Percentiles rank a stretch among this genome's conserved stretches.
Evolutionary conservation across 2,329 filamentous ascomycete species (phyloP).

Genomic region (Alternaria longipes): DNA sequence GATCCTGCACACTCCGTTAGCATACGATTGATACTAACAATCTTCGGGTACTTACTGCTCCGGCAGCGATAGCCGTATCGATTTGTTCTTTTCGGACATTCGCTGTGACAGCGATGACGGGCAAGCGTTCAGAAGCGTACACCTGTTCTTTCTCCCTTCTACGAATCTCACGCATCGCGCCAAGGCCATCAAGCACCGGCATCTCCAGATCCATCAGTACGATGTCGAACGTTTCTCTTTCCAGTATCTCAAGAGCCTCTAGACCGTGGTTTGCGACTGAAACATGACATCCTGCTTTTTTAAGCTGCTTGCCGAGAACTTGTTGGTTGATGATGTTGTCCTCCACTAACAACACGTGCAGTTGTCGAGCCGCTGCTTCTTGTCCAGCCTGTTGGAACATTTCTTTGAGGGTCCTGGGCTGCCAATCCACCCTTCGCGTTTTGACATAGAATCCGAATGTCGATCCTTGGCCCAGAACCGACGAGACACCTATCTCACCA

Average conservation of each 20-base stretch:
- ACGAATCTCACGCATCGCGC: constrained; percentile 58
- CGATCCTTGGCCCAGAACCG: constrained; percentile 47
- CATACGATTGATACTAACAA: neutral
- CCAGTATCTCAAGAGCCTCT: constrained; percentile 47
- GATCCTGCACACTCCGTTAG: constrained; percentile 31
- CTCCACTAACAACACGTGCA: constrained; percentile 49
- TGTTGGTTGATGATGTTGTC: constrained; percentile 53
- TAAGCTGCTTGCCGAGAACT: constrained; percentile 49
- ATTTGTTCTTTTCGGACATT: constrained; percentile 51
- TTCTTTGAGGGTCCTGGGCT: constrained; percentile 15
- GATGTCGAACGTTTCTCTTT: constrained; percentile 41
- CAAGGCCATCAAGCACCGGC: constrained; percentile 61
- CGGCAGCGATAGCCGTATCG: constrained; percentile 43
- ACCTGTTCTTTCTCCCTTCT: constrained; percentile 46
- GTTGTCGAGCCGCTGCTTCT: constrained; percentile 10
- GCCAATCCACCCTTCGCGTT: constrained; percentile 34
- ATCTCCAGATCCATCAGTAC: constrained; percentile 64
- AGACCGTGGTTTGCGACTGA: constrained; percentile 50
- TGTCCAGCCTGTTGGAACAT: constrained; percentile 14
- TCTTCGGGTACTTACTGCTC: constrained; percentile 35
- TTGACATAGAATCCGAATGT: constrained; percentile 59
- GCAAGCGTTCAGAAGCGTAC: constrained; percentile 27
- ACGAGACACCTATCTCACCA: constrained; percentile 58
- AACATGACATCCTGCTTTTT: constrained; percentile 44
- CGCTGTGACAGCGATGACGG: constrained; percentile 51